Evolutionary conservation across 148 eudicot genomes (phyloP).

Genomic region (Chenopodium suecicum): DNA sequence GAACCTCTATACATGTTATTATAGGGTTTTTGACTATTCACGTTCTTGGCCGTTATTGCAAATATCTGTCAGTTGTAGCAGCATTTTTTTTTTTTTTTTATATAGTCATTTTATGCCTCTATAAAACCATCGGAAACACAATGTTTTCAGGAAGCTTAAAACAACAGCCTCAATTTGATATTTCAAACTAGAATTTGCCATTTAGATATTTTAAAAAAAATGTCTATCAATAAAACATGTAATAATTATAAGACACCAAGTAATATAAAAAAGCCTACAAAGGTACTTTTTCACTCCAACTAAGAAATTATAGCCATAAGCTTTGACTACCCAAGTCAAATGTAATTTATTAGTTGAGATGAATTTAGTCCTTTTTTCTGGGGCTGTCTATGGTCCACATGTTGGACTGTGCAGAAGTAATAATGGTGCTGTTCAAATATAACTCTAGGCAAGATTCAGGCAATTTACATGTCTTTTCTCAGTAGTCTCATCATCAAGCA

Average conservation of each 20-base stretch:
- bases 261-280: too few relatives aligned
- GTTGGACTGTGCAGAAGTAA: neutral
- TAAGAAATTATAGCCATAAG: neutral
- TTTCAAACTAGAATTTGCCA: too few relatives aligned
- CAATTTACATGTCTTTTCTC: neutral
- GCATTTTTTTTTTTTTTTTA: neutral
- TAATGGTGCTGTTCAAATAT: neutral
- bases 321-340: neutral
- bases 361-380: neutral
- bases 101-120: neutral
- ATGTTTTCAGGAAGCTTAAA: neutral
- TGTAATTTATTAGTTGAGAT: neutral
- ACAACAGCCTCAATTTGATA: neutral
- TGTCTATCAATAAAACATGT: too few relatives aligned
- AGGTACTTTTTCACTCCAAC: neutral
- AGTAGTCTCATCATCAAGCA: too few relatives aligned
- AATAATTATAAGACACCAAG: too few relatives aligned
- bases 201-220: too few relatives aligned
- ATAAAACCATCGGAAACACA: neutral
- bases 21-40: too few relatives aligned
- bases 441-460: neutral
- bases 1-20: too few relatives aligned
- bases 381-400: neutral
- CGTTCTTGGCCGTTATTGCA: too few relatives aligned
- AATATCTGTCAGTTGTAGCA: neutral